Evolutionary conservation across 2,329 filamentous ascomycete species (phyloP).

Genomic region (Colletotrichum lini): DNA sequence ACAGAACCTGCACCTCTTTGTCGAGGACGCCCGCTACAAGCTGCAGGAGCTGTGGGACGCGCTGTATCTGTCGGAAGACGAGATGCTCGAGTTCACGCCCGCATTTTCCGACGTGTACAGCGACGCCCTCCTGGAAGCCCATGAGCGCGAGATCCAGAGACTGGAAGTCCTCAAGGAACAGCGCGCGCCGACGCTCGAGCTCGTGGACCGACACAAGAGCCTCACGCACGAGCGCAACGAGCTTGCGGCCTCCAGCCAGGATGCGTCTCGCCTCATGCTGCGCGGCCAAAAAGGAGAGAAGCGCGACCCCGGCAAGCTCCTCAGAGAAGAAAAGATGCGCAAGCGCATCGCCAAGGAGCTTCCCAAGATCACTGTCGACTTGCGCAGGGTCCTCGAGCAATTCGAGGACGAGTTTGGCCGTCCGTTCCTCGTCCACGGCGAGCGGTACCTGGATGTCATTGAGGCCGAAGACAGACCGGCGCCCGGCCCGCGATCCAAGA

Average conservation of each 20-base stretch:
- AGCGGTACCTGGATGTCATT: slow-evolving; percentile 90
- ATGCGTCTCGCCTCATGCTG: slow-evolving; percentile 92
- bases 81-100: slow-evolving; percentile 98
- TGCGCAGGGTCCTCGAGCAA: slow-evolving; percentile 83
- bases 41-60: slow-evolving; percentile 96
- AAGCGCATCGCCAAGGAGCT: slow-evolving; percentile 97
- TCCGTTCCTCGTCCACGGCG: slow-evolving; percentile 92
- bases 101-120: slow-evolving; percentile 98
- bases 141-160: slow-evolving; percentile 90
- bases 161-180: slow-evolving; percentile 89
- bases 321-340: slow-evolving; percentile 96
- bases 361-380: slow-evolving; percentile 89
- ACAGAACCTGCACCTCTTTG: slow-evolving; percentile 95
- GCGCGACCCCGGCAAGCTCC: slow-evolving; percentile 92
- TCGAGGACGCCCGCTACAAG: slow-evolving; percentile 92
- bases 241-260: slow-evolving; percentile 90
- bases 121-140: slow-evolving; percentile 93
- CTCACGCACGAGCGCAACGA: slow-evolving; percentile 90
- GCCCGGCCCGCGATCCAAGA: slow-evolving; percentile 75
- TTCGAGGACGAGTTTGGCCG: slow-evolving; percentile 97
- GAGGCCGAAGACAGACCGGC: slow-evolving; percentile 74
- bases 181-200: slow-evolving; percentile 83
- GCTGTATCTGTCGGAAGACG: slow-evolving; percentile 95
- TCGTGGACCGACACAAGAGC: slow-evolving; percentile 87
- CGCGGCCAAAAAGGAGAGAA: slow-evolving; percentile 94